Percentiles rank a stretch among this genome's conserved stretches.
Evolutionary conservation across 1,139 yeast species (phyloP).

Genomic region (Yamadazyma conglobata): DNA sequence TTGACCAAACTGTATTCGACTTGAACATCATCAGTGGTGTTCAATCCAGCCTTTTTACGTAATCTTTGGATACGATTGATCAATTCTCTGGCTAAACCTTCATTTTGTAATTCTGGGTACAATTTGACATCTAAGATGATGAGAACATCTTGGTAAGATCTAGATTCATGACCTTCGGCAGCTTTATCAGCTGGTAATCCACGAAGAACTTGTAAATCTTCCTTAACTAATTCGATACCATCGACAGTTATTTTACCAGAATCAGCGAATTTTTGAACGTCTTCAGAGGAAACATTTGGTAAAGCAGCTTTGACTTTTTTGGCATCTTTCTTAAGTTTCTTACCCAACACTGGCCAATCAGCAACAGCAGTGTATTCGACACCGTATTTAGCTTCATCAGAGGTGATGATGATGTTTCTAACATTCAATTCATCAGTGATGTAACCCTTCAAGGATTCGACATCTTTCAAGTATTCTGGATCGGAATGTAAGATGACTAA

Average conservation of each 20-base stretch:
- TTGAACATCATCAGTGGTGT: conserved; percentile 90
- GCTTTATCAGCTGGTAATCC: conserved; percentile 70
- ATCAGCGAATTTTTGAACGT: conserved; percentile 72
- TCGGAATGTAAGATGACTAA: conserved; percentile 85
- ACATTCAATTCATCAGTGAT: conserved; percentile 89
- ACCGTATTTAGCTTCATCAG: conserved; percentile 88
- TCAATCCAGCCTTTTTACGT: conserved; percentile 93
- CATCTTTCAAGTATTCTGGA: conserved; percentile 67
- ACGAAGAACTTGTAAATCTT: conserved; percentile 87
- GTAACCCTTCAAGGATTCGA: conserved; percentile 73
- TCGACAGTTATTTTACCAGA: conserved; percentile 80
- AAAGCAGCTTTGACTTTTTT: conserved; percentile 92
- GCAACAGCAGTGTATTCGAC: conserved; percentile 94
- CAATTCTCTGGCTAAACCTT: conserved; percentile 94
- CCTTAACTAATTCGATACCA: conserved; percentile 81
- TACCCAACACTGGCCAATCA: conserved; percentile 98
- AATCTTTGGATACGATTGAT: conserved; percentile 96
- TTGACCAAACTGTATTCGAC: conserved; percentile 73
- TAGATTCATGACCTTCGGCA: conserved; percentile 72
- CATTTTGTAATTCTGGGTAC: conserved; percentile 84
- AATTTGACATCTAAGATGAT: conserved; percentile 84
- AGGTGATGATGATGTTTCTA: conserved; percentile 80
- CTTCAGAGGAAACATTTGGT: conserved; percentile 74
- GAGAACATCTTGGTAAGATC: conserved; percentile 85
- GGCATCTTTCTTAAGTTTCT: conserved; percentile 91